Conservation (phyloP, 805 yeast species). For the Ogataea thermomethanolica region DNA sequence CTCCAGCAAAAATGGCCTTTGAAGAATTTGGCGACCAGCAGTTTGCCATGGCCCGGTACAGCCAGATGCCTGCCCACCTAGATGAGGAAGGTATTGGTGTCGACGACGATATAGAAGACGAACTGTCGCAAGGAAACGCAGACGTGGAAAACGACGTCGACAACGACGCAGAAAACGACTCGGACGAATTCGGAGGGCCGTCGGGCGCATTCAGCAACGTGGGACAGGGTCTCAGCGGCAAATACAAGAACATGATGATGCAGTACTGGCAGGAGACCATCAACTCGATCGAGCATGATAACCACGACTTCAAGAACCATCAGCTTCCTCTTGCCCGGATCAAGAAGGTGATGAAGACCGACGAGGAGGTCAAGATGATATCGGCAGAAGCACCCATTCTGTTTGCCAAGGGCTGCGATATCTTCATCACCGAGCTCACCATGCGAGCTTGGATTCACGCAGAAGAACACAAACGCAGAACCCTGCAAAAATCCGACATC, state of each 20-base stretch:
- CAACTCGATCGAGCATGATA: constrained; percentile 81
- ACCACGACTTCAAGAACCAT: constrained; percentile 90
- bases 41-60: constrained; percentile 13
- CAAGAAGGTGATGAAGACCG: constrained; percentile 97
- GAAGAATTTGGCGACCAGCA: constrained; percentile 16
- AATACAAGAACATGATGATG: constrained; percentile 83
- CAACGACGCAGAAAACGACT: constrained; percentile 36
- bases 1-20: constrained; percentile 17
- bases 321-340: constrained; percentile 94
- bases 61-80: constrained; percentile 12
- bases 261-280: constrained; percentile 97
- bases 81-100: constrained; percentile 19
- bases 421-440: constrained; percentile 92
- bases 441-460: constrained; percentile 99
- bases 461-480: constrained; percentile 91
- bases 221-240: constrained; percentile 85
- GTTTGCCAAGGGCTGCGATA: constrained; percentile 97
- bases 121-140: constrained; percentile 26
- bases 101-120: constrained; percentile 31
- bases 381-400: constrained; percentile 97
- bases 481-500: constrained; percentile 89
- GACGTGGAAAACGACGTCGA: constrained; percentile 30
- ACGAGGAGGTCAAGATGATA: constrained; percentile 95
- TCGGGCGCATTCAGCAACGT: constrained; percentile 59
- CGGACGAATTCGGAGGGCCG: constrained; percentile 35